A percentile compares a stretch with the other conserved stretches of the same genome.
Conservation (phyloP, 306 rosid species). For the Quercus ilex region DNA sequence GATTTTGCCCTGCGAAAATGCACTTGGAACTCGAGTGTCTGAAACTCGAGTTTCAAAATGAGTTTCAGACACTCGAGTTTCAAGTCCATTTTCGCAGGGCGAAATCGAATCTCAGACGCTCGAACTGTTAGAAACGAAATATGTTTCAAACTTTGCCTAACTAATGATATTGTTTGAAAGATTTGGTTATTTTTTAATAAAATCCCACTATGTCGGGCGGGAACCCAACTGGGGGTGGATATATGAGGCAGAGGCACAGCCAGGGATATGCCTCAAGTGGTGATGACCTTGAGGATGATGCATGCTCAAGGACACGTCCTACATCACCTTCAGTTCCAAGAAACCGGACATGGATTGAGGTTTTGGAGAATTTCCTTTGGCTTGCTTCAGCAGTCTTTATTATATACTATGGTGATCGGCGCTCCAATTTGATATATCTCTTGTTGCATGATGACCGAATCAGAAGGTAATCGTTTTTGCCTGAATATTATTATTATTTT, state of each 20-base stretch:
- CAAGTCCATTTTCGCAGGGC: too few species aligned
- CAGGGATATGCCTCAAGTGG: constrained; percentile 95
- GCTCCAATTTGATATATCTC: constrained; percentile 76
- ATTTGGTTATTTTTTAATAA: too few species aligned
- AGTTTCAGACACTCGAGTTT: too few species aligned
- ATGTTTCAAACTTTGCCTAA: too few species aligned
- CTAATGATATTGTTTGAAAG: too few species aligned
- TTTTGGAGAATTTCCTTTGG: constrained; percentile 80
- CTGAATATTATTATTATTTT: not conserved
- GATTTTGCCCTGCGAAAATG: too few species aligned
- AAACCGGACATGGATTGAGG: constrained; percentile 61
- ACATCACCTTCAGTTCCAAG: constrained; percentile 42
- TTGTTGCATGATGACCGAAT: constrained; percentile 78
- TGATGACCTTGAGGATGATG: constrained; percentile 97
- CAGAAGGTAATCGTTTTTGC: constrained; percentile 55
- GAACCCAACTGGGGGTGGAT: constrained; percentile 75
- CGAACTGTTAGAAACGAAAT: too few species aligned
- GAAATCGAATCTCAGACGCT: too few species aligned
- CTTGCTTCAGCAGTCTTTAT: constrained; percentile 79
- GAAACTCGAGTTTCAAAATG: too few species aligned
- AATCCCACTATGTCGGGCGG: constrained; percentile 93
- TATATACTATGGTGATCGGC: constrained; percentile 78
- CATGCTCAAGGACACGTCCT: constrained; percentile 64
- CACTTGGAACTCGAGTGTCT: too few species aligned
- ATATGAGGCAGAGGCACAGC: constrained; percentile 95